Conservation (phyloP, 2,329 filamentous ascomycete species). For the Drechmeria coniospora region DNA sequence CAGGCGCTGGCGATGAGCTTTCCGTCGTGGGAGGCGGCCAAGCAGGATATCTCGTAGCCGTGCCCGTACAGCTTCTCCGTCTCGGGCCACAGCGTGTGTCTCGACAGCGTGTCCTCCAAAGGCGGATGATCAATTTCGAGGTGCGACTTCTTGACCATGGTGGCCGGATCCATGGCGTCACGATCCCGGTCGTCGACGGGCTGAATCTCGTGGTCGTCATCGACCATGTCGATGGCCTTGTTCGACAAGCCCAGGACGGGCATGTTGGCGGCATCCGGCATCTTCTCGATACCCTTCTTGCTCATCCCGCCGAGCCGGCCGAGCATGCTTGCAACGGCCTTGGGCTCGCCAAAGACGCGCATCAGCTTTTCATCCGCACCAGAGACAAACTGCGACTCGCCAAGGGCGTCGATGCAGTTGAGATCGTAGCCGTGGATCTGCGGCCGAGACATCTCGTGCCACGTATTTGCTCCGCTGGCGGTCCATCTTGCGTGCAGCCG, state of each 20-base stretch:
- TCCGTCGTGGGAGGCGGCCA: conserved; percentile 63
- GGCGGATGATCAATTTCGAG: conserved; percentile 60
- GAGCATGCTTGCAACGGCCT: conserved; percentile 63
- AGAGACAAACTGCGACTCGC: conserved; percentile 65
- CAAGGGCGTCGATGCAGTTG: conserved; percentile 76
- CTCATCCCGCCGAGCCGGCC: conserved; percentile 49
- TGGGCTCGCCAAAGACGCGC: conserved; percentile 83
- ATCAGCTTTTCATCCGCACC: conserved; percentile 97
- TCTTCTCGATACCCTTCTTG: conserved; percentile 20
- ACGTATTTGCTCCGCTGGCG: conserved; percentile 36
- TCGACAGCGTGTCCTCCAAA: conserved; percentile 74
- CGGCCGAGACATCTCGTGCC: conserved; percentile 91
- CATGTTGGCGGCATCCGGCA: conserved; percentile 86
- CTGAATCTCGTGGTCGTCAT: conserved; percentile 31
- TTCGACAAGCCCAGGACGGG: conserved; percentile 92
- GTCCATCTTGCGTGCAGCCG: conserved; percentile 73
- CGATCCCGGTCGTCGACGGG: conserved; percentile 31
- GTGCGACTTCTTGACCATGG: conserved; percentile 41
- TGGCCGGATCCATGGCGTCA: conserved; percentile 38
- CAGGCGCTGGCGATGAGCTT: conserved; percentile 77
- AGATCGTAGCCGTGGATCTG: conserved; percentile 98
- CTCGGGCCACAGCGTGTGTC: conserved; percentile 90
- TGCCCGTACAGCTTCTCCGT: conserved; percentile 94
- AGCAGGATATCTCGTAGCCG: conserved; percentile 87
- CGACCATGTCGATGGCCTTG: conserved; percentile 59